Conservation (phyloP, 2,329 filamentous ascomycete genomes). For the Alternaria postmessia region DNA sequence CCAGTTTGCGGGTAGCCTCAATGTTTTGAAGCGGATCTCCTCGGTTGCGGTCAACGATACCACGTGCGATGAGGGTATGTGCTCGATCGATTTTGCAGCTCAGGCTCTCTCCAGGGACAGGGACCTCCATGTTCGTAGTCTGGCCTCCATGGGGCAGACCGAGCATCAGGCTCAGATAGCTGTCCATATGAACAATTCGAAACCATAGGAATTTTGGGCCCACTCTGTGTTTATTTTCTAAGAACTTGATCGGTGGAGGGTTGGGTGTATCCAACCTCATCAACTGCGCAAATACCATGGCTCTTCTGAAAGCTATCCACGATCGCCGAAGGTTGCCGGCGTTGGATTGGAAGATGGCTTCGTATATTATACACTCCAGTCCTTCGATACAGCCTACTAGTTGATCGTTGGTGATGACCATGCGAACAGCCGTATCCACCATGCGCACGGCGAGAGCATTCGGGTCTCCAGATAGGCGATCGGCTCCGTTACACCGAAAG, state of each 20-base stretch:
- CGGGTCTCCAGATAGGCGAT: slow-evolving; percentile 34
- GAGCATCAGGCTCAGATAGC: slow-evolving; percentile 52
- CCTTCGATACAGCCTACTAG: slow-evolving; percentile 51
- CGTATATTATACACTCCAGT: slow-evolving; percentile 54
- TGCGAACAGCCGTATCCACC: slow-evolving; percentile 34
- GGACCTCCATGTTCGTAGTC: slow-evolving; percentile 30
- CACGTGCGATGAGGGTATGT: slow-evolving; percentile 44
- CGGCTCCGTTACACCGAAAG: slow-evolving; percentile 6
- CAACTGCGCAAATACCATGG: slow-evolving; percentile 53
- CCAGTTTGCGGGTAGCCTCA: slow-evolving; percentile 32
- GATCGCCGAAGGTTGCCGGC: slow-evolving; percentile 52
- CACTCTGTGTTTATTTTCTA: slow-evolving; percentile 9
- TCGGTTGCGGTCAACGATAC: slow-evolving; percentile 53
- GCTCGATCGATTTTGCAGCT: slow-evolving; percentile 38
- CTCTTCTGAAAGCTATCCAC: slow-evolving; percentile 52
- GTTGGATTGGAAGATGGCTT: slow-evolving; percentile 51
- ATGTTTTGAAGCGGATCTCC: slow-evolving; percentile 28
- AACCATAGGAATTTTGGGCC: slow-evolving; percentile 51
- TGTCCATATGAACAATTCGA: slow-evolving; percentile 50
- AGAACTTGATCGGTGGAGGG: slow-evolving; percentile 7
- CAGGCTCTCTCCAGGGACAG: slow-evolving; percentile 4
- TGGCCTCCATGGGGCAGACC: slow-evolving; percentile 50
- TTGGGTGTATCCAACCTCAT: slow-evolving; percentile 50
- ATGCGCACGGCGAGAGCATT: slow-evolving; percentile 36
- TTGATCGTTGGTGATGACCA: slow-evolving; percentile 50